Evolutionary conservation across 2,329 filamentous ascomycete species (phyloP), one percentile per base, ranked within the genome.

Genomic region (Fusarium sp.): DNA sequence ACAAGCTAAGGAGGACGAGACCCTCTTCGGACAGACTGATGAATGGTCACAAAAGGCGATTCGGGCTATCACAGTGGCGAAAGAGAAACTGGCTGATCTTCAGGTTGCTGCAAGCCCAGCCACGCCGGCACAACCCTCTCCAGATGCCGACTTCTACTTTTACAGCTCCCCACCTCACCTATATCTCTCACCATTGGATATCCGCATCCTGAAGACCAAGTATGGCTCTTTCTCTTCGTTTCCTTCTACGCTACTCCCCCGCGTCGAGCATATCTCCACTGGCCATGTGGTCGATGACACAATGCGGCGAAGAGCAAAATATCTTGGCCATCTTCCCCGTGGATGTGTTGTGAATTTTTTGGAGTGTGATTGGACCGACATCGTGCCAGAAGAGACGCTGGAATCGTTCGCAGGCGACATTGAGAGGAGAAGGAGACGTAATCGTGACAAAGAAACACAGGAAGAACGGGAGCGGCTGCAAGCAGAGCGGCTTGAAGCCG

Each of bases 281-380:
- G 95, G 94, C 3, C 94, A 97, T 79, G 91, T 94, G 10, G 90
- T 98, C 10, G 95, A 98, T 75, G 95, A 98, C 78, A 91, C 92
- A 22, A 82, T 98, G 60, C 90, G 95, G 52, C 95, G 93, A 80
- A 90, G 94, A 38, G 91, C 94, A 63, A 97, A 96, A 80, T 98
- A 98, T 74, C 88, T 98, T 7, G 90, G 90, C 2, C 95, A 98
- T 81, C 87, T 98, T 11, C 95, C 95, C 0, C 91, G 93, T 57
- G 95, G 95, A n/a, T 98, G 95, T 80, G 92, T 97, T 74, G 93
- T 98, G 47, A 94, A 89, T 74, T 98, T 98, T 78, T 83, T 98
- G 3, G 95, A 98, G 83, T 98, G 95, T 79, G 95, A 98, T 81
- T 98, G 95, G 95, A 95, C 94, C 7, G 95, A 97, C 75, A 93